These are phyloP conservation scores for Athelia sp. DNA, from an alignment of 1,284 basidiomycete species.

Conservation along the genomic window DNA sequence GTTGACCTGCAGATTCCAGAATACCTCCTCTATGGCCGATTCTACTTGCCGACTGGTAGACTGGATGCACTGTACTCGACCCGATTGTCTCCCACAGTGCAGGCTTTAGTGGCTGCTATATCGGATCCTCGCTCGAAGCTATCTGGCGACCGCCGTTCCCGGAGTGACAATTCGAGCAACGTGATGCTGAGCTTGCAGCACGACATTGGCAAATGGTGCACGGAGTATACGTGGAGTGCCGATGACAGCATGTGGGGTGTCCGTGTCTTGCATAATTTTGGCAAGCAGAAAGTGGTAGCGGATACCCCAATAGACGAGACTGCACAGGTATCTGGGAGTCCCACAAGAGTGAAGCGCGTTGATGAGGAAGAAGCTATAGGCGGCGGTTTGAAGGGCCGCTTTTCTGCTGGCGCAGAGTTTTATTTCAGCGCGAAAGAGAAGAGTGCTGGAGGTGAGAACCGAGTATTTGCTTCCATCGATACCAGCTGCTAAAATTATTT, in stretches of 20 bases:
- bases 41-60: slow-evolving; percentile 86
- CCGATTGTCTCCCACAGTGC: slow-evolving; percentile 68
- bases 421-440: slow-evolving; percentile 93
- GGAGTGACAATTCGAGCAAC: slow-evolving; percentile 55
- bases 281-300: slow-evolving; percentile 40
- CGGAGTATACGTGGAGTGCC: slow-evolving; percentile 93
- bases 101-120: slow-evolving; percentile 68
- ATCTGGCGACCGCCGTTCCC: slow-evolving; percentile 36
- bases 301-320: slow-evolving; percentile 29
- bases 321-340: slow-evolving; percentile 17
- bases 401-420: slow-evolving; percentile 90
- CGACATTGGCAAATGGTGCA: slow-evolving; percentile 88
- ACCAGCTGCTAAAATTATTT: slow-evolving; percentile 5
- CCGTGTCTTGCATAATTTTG: slow-evolving; percentile 92
- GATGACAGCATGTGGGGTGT: slow-evolving; percentile 93
- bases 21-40: slow-evolving; percentile 88
- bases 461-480: slow-evolving; percentile 12
- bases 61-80: slow-evolving; percentile 89
- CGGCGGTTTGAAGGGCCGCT: slow-evolving; percentile 83
- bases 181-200: slow-evolving; percentile 88
- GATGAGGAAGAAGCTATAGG: slow-evolving; percentile 90
- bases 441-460: slow-evolving; percentile 85
- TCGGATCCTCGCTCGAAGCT: slow-evolving; percentile 60
- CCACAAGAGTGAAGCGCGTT: slow-evolving; percentile 53
- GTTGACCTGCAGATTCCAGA: slow-evolving; percentile 42